These are phyloP conservation scores for Starmerella stigmatis DNA, from an alignment of 805 yeast species.

Conservation along the genomic window DNA sequence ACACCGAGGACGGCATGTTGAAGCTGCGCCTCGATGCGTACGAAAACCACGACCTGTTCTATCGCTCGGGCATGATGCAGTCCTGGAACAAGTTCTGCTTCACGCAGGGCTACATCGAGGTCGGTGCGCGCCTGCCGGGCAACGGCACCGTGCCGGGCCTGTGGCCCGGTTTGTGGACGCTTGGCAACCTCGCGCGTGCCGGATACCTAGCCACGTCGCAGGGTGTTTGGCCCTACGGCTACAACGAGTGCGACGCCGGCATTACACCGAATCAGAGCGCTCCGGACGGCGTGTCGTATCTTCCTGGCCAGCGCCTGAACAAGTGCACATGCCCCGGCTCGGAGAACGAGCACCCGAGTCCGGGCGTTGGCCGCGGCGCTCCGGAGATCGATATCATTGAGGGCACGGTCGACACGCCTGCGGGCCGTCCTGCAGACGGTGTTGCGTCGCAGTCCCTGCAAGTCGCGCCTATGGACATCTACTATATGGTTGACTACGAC, in stretches of 20 bases:
- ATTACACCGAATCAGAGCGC: slow-evolving; percentile 89
- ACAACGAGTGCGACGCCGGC: slow-evolving; percentile 83
- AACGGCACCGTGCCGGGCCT: slow-evolving; percentile 68
- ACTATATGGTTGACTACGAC: slow-evolving; percentile 86
- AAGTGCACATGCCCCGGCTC: slow-evolving; percentile 56
- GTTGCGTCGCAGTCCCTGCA: slow-evolving; percentile 84
- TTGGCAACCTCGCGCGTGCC: slow-evolving; percentile 88
- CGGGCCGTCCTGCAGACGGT: slow-evolving; percentile 29
- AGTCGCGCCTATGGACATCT: slow-evolving; percentile 86
- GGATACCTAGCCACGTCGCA: slow-evolving; percentile 81
- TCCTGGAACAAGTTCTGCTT: slow-evolving; percentile 87
- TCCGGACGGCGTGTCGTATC: slow-evolving; percentile 74
- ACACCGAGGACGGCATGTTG: slow-evolving; percentile 65
- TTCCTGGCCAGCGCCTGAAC: slow-evolving; percentile 74
- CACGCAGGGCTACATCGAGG: slow-evolving; percentile 71
- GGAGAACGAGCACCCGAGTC: slow-evolving; percentile 78
- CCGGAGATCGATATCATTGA: slow-evolving; percentile 91
- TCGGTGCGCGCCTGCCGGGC: slow-evolving; percentile 69
- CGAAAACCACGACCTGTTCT: slow-evolving; percentile 63
- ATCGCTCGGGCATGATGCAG: slow-evolving; percentile 86
- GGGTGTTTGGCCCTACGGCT: slow-evolving; percentile 92
- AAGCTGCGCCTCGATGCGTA: slow-evolving; percentile 68
- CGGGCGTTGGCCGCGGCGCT: slow-evolving; percentile 84
- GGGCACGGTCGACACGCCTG: slow-evolving; percentile 45
- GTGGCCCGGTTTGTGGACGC: slow-evolving; percentile 96